Conservation (phyloP, 108 stramenopile genomes). For the Skeletonema marinoi region DNA sequence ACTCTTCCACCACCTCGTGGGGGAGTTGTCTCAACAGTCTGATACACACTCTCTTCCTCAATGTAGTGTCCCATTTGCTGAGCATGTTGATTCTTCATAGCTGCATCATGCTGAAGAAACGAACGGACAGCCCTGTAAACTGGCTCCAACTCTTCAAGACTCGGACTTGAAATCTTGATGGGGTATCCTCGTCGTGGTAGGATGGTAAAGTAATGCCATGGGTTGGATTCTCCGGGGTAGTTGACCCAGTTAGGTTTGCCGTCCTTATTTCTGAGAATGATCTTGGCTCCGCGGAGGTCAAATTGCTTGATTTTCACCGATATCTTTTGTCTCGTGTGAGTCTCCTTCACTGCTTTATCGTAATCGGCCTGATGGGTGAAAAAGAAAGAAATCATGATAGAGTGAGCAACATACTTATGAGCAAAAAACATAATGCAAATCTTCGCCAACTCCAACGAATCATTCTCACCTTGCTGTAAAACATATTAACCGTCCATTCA, state of each 20-base stretch:
- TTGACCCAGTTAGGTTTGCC: conserved; percentile 11
- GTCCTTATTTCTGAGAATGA: conserved; percentile 25
- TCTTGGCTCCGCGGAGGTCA: conserved; percentile 21
- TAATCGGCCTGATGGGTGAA: conserved; percentile 20
- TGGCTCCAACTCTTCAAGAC: conserved; percentile 28
- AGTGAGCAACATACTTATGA: not conserved
- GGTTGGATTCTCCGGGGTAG: conserved; percentile 16
- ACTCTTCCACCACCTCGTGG: not conserved
- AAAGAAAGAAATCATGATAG: not conserved
- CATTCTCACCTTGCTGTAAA: conserved; percentile 29
- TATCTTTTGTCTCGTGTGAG: conserved; percentile 14
- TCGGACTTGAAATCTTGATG: conserved; percentile 34
- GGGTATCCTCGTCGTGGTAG: conserved; percentile 24
- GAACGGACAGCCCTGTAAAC: conserved; percentile 18
- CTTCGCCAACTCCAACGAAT: not conserved
- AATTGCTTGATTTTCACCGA: conserved; percentile 54
- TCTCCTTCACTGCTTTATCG: conserved; percentile 45
- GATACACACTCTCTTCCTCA: not conserved
- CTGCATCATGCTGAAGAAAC: conserved; percentile 27
- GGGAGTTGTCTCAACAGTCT: not conserved
- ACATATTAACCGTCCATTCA: conserved; percentile 45
- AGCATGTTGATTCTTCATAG: conserved; percentile 13
- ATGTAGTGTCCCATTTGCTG: not conserved
- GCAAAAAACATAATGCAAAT: too few relatives aligned
- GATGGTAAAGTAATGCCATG: conserved; percentile 38